Evolutionary conservation across 371 early-diverging fungal species (phyloP).

Genomic region (Syncephalastrum monosporum): DNA sequence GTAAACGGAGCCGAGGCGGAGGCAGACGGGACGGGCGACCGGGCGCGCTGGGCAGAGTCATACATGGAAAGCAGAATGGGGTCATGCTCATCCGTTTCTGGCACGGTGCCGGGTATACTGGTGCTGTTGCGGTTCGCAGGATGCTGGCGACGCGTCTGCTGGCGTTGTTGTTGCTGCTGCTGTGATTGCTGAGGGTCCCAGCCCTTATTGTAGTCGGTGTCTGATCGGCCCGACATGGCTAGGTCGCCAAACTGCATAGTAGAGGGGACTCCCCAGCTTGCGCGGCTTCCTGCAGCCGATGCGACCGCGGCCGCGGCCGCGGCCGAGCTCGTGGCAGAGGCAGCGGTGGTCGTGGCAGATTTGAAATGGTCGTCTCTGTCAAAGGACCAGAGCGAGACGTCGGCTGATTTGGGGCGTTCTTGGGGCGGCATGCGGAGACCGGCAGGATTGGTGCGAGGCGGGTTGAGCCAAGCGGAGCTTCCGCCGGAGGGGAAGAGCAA

Average conservation of each 20-base stretch:
- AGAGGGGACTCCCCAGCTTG: constrained; percentile 21
- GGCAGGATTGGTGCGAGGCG: constrained; percentile 8
- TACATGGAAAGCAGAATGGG: constrained; percentile 8
- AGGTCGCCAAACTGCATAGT: constrained; percentile 17
- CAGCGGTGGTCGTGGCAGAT: no score
- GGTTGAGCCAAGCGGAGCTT: constrained; percentile 31
- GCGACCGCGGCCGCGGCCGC: constrained; percentile 15
- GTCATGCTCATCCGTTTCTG: background rate
- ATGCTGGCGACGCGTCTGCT: background rate
- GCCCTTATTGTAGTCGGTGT: constrained; percentile 48
- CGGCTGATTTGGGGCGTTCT: constrained; percentile 68
- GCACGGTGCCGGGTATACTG: constrained; percentile 12
- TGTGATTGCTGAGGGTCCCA: constrained; percentile 44
- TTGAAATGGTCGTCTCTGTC: constrained; percentile 9
- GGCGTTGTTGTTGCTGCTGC: constrained; percentile 1
- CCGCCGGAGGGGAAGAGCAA: constrained; percentile 22
- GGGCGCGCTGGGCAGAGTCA: constrained; percentile 5
- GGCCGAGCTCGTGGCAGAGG: constrained; percentile 4
- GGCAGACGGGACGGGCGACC: constrained; percentile 20
- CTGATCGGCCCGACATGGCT: constrained; percentile 12
- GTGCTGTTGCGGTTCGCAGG: constrained; percentile 1
- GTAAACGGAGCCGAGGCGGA: constrained; percentile 22
- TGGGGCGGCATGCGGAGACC: constrained; percentile 20
- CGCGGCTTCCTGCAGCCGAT: background rate
- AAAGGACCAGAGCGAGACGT: constrained; percentile 61